Evolutionary conservation across 208 protist genomes (phyloP).

Genomic region (Angomonas deanei): DNA sequence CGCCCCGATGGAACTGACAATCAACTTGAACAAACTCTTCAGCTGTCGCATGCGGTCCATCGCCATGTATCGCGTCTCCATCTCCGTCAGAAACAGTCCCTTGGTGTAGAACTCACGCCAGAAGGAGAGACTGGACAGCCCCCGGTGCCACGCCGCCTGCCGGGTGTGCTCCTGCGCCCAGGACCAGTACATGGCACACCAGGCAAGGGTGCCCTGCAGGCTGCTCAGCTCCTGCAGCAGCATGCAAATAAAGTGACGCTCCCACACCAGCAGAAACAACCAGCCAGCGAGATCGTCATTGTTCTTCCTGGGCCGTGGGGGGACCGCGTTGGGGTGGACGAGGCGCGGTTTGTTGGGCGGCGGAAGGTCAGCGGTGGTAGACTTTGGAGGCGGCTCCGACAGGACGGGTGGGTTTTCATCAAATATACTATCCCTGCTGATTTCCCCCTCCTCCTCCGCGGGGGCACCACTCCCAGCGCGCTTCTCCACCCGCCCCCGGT

Average conservation of each 20-base stretch:
- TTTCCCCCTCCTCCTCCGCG: not conserved
- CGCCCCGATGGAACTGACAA: conserved; percentile 52
- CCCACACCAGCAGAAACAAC: conserved; percentile 55
- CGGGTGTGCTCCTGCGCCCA: conserved; percentile 50
- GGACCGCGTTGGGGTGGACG: not conserved
- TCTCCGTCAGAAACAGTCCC: conserved; percentile 12
- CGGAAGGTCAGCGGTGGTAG: not conserved
- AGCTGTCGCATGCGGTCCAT: conserved; percentile 42
- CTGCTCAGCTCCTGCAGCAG: conserved; percentile 47
- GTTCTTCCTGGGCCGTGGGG: not conserved
- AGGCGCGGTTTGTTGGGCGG: not conserved
- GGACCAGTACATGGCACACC: conserved; percentile 66
- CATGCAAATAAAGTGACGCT: conserved; percentile 34
- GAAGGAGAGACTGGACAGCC: conserved; percentile 28
- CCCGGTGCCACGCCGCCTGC: conserved; percentile 35
- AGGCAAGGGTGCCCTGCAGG: conserved; percentile 47
- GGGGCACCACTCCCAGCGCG: no score
- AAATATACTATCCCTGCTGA: no score
- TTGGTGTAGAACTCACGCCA: conserved; percentile 26
- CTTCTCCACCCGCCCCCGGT: not conserved
- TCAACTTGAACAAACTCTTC: conserved; percentile 35
- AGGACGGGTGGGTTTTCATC: no score
- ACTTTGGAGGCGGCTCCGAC: no score
- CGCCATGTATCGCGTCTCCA: conserved; percentile 19
- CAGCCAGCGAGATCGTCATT: conserved; percentile 37